Evolutionary conservation across 768 basidiomycete genomes (phyloP), one percentile per base, ranked within the genome.

Genomic region (Kwoniella pini): DNA sequence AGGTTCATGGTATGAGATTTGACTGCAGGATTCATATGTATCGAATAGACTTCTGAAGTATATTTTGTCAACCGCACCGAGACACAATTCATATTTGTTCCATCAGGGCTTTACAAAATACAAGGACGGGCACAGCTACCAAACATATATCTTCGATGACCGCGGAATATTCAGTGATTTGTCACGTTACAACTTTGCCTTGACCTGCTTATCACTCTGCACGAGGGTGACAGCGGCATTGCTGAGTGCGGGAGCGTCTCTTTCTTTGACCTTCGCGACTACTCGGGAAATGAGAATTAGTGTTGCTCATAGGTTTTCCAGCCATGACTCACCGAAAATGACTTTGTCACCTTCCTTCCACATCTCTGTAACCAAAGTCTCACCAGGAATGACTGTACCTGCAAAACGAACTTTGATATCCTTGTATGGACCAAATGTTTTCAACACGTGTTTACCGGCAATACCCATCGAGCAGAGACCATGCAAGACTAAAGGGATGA

Each of bases 331-430:
- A 96, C 92, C 81, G 78, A 99, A 99, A 50, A 97, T 86, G 55
- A 98, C 87, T 80, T 87, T 96, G 62, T 83, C 79, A 2, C 88
- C 90, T 69, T 96, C 92, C 77, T 93, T 96, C 96, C 96, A 99
- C 95, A 98, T 97, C 76, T 91, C 87, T 0, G 95, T 99, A 13
- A 92, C 82, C 53, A 98, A 83, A 1, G 95, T 98, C 80, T 98
- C 93, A 0, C 94, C 95, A 1, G 95, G 96, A 75, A 88, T 94
- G 22, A 98, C 91, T 1, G 91, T 86, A 2, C 91, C 92, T 0
- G 88, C 85, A 78, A 98, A 95, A 85, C 95, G 85, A 60, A 91
- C 92, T 84, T 98, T 99, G 82, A 99, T 95, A 75, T 97, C 91
- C 70, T 85, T 85, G 81, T 84, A 95, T 15, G 84, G 77, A 12